phyloP scores from a whole-genome alignment of 148 eudicot genomes.

The Rhododendron kiyosumense region DNA sequence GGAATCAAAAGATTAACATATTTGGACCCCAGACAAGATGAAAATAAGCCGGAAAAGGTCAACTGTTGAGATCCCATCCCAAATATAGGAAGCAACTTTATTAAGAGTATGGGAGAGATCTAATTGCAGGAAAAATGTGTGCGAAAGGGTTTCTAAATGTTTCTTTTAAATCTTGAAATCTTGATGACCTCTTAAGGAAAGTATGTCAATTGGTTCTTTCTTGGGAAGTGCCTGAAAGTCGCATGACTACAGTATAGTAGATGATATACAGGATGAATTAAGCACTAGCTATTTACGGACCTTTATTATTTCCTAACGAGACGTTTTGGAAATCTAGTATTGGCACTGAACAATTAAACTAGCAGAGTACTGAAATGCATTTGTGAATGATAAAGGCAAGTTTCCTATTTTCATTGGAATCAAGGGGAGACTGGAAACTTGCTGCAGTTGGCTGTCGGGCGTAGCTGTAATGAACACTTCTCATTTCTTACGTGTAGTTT shows the following conservation, averaged over 20 bases:
- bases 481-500: background rate
- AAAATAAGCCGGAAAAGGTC: background rate
- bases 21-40: background rate
- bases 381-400: background rate
- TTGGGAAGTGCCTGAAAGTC: conserved; percentile 1
- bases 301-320: background rate
- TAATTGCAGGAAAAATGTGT: background rate
- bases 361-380: background rate
- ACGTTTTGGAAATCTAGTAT: background rate
- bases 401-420: background rate
- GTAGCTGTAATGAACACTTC: background rate
- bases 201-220: background rate
- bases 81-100: background rate
- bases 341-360: background rate
- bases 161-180: background rate
- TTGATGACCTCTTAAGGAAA: background rate
- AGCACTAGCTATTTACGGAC: background rate
- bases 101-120: background rate
- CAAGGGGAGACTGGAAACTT: background rate
- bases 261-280: background rate
- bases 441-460: background rate
- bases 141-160: background rate
- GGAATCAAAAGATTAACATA: background rate
- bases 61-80: background rate
- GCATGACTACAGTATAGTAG: background rate